These are phyloP conservation scores for Agaricus sinodeliciosus DNA, from an alignment of 768 basidiomycete genomes.

Conservation along the genomic window DNA sequence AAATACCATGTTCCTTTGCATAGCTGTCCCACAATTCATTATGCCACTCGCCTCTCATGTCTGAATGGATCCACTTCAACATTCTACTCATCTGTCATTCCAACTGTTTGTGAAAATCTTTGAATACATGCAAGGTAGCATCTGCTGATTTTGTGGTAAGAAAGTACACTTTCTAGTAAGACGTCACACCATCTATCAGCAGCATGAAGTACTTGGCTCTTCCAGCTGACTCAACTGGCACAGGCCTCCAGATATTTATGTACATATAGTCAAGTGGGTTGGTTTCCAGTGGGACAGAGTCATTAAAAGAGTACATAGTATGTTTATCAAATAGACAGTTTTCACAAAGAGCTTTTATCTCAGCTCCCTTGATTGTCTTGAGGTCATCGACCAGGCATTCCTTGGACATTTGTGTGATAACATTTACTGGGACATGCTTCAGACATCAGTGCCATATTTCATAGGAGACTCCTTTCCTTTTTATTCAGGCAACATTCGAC, in stretches of 20 bases:
- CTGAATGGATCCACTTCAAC: not conserved
- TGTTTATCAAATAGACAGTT: conserved; percentile 22
- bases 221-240: conserved; percentile 10
- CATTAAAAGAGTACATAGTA: conserved; percentile 17
- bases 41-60: not conserved
- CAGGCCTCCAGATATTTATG: conserved; percentile 21
- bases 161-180: conserved; percentile 13
- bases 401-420: too few relatives aligned
- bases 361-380: too few relatives aligned
- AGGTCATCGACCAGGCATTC: too few relatives aligned
- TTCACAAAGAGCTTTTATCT: conserved; percentile 11
- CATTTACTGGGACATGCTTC: too few relatives aligned
- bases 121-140: conserved; percentile 10
- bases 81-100: conserved; percentile 13
- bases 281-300: conserved; percentile 10
- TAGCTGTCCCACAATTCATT: too few relatives aligned
- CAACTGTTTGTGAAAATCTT: conserved; percentile 8
- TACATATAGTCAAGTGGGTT: conserved; percentile 13
- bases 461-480: too few relatives aligned
- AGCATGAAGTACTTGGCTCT: conserved; percentile 21
- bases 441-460: too few relatives aligned
- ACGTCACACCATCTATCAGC: conserved; percentile 16
- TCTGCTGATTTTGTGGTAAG: conserved; percentile 17
- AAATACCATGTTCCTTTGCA: too few relatives aligned
- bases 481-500: too few relatives aligned